Evolutionary conservation across 78 protist genomes (phyloP).

Genomic region (Dictyostelium capitatum): DNA sequence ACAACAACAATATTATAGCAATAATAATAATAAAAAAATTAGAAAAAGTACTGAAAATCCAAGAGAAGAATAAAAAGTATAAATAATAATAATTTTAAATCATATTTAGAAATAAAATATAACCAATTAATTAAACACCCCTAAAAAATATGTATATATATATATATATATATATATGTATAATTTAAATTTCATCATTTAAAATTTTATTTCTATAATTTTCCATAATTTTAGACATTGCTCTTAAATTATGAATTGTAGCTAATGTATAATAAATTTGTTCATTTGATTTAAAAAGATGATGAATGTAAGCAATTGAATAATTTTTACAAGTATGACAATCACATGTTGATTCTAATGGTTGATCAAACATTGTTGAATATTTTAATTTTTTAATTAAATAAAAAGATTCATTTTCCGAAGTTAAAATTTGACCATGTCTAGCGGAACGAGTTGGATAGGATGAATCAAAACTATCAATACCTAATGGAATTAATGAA

Average conservation of each 20-base stretch:
- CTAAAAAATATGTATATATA: too few relatives aligned
- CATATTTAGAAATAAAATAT: too few relatives aligned
- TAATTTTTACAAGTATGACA: slow-evolving; percentile 78
- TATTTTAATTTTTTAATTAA: slow-evolving; percentile 14
- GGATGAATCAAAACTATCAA: slow-evolving; percentile 90
- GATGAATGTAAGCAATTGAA: slow-evolving; percentile 63
- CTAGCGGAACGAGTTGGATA: slow-evolving; percentile 90
- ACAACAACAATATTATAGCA: not conserved
- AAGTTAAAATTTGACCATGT: slow-evolving; percentile 53
- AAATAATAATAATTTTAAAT: not conserved
- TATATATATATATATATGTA: not conserved
- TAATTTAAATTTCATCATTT: slow-evolving; percentile 36
- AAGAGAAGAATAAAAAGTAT: not conserved
- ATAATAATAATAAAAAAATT: not conserved
- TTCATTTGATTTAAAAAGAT: slow-evolving; percentile 72
- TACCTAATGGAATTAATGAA: slow-evolving; percentile 73
- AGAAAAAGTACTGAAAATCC: not conserved
- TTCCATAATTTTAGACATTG: slow-evolving; percentile 60
- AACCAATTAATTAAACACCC: too few relatives aligned
- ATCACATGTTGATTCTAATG: slow-evolving; percentile 58
- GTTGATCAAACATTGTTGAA: slow-evolving; percentile 15
- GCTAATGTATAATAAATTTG: slow-evolving; percentile 74
- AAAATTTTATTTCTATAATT: slow-evolving; percentile 40
- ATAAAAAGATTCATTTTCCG: not conserved
- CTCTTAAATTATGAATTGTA: slow-evolving; percentile 72